Conservation (phyloP, 257 asterid species). For the Jasminum sambac region DNA sequence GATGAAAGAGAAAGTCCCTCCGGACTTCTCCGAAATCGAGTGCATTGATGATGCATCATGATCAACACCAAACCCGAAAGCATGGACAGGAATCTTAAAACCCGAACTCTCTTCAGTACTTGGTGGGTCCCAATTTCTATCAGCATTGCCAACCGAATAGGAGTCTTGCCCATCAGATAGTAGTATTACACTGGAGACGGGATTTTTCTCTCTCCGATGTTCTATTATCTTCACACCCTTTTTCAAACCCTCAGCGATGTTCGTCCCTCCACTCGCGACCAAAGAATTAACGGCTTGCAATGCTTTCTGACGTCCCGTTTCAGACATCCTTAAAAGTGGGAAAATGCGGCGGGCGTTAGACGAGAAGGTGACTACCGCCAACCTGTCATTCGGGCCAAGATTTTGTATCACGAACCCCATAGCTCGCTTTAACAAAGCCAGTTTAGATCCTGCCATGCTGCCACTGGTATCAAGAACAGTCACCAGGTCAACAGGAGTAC, state of each 20-base stretch:
- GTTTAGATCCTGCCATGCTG: conserved; percentile 23
- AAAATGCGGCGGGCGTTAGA: not conserved
- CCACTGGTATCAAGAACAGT: conserved; percentile 24
- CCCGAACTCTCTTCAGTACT: not conserved
- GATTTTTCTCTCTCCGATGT: conserved; percentile 12
- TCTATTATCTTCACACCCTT: conserved; percentile 15
- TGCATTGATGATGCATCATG: conserved; percentile 17
- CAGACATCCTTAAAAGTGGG: conserved; percentile 18
- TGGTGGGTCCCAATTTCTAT: no score
- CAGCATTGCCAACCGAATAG: conserved; percentile 3
- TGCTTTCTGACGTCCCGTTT: not conserved
- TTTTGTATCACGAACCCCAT: conserved; percentile 26
- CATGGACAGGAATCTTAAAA: conserved; percentile 16
- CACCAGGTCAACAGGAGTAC: conserved; percentile 21
- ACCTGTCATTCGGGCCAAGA: conserved; percentile 17
- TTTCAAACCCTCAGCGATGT: conserved; percentile 11
- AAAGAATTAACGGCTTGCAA: conserved; percentile 13
- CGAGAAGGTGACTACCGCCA: conserved; percentile 15
- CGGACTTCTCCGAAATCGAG: conserved; percentile 9
- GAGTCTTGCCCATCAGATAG: conserved; percentile 27
- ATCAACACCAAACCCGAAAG: conserved; percentile 17
- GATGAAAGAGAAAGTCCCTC: conserved; percentile 6
- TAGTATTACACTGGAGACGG: conserved; percentile 20
- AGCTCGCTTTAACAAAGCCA: conserved; percentile 20
- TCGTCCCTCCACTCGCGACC: conserved; percentile 17